These are phyloP conservation scores for Bruguiera parviflora DNA, from an alignment of 345 rosid genomes.

Conservation along the genomic window DNA sequence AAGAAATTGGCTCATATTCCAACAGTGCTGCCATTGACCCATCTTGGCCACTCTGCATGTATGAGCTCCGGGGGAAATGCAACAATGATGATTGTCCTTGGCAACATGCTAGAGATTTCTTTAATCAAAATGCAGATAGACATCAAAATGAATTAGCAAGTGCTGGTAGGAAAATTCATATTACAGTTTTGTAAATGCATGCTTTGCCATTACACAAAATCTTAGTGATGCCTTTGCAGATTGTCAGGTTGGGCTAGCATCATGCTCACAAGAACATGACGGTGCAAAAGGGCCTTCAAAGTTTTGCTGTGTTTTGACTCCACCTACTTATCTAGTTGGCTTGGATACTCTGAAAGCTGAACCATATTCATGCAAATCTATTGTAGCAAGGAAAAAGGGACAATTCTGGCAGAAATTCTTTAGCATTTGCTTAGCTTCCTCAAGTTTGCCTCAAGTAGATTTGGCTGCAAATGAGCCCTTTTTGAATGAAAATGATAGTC, in stretches of 20 bases:
- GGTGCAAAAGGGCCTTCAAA: slow-evolving; percentile 32
- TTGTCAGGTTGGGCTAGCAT: slow-evolving; percentile 34
- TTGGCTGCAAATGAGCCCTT: slow-evolving; percentile 42
- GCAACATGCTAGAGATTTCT: slow-evolving; percentile 74
- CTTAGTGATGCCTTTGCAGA: slow-evolving; percentile 43
- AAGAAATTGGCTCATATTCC: slow-evolving; percentile 46
- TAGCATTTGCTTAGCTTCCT: slow-evolving; percentile 58
- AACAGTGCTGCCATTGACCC: slow-evolving; percentile 59
- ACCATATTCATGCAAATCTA: slow-evolving; percentile 42
- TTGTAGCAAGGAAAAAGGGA: slow-evolving; percentile 48
- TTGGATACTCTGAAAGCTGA: slow-evolving; percentile 67
- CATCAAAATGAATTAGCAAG: slow-evolving; percentile 35
- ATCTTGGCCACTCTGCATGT: slow-evolving; percentile 83
- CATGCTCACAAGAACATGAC: slow-evolving; percentile 25
- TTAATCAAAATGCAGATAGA: slow-evolving; percentile 31
- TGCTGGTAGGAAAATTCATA: slow-evolving; percentile 33
- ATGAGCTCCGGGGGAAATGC: slow-evolving; percentile 95
- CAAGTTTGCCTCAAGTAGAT: slow-evolving; percentile 50
- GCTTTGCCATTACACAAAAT: slow-evolving; percentile 12
- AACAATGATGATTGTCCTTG: slow-evolving; percentile 87
- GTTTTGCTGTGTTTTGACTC: slow-evolving; percentile 27
- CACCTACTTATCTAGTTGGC: slow-evolving; percentile 73
- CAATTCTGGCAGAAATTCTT: slow-evolving; percentile 70
- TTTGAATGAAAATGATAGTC: slow-evolving; percentile 51
- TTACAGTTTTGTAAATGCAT: slow-evolving; percentile 11